These are phyloP conservation scores for Isatis lusitanica DNA, from an alignment of 441 rosid species.

Conservation along the genomic window DNA sequence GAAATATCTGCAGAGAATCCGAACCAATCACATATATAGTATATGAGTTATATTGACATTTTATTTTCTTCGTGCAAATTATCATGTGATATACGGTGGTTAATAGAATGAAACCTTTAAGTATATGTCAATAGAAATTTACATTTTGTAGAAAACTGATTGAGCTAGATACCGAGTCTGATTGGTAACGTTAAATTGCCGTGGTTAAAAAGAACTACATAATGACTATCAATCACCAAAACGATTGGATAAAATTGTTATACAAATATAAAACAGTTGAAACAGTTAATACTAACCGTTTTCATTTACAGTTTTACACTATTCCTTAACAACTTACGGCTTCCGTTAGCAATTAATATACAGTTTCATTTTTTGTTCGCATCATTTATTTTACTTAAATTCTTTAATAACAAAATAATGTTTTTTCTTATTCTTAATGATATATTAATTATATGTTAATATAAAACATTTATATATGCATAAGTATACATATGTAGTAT, in stretches of 20 bases:
- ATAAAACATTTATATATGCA: background rate
- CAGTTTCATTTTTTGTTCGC: no score
- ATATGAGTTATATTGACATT: background rate
- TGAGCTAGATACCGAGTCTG: background rate
- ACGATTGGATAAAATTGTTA: no score
- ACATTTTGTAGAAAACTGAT: background rate
- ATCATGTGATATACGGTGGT: background rate
- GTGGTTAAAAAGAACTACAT: no score
- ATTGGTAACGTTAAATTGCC: no score
- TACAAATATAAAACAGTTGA: no score
- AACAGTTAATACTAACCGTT: no score
- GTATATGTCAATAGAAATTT: background rate
- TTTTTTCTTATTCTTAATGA: background rate
- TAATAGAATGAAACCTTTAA: background rate
- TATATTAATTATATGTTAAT: background rate
- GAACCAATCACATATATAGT: background rate
- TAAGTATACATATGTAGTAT: background rate
- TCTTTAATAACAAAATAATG: no score
- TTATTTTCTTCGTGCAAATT: background rate
- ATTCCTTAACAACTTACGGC: no score
- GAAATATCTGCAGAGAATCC: background rate
- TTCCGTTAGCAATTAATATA: no score
- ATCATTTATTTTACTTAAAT: background rate
- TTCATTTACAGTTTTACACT: no score
- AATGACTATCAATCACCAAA: no score